These are phyloP conservation scores for Cornus suecica DNA, from an alignment of 148 eudicot genomes.

Conservation along the genomic window DNA sequence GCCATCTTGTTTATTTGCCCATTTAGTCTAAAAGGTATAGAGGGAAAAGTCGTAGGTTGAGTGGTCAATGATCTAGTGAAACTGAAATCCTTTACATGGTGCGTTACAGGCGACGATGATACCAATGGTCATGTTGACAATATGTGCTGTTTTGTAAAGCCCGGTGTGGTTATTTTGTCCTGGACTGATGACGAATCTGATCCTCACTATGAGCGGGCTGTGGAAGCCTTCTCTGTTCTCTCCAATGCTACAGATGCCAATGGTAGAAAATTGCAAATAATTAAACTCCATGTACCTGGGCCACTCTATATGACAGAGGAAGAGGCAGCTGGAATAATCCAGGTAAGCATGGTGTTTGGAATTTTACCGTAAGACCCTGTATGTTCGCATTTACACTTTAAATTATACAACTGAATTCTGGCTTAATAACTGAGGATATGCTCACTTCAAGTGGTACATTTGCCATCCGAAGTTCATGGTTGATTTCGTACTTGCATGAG, in stretches of 20 bases:
- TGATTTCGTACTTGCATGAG: neutral
- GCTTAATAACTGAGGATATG: neutral
- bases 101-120: conserved; percentile 81
- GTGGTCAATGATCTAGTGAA: neutral
- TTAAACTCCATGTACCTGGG: conserved; percentile 89
- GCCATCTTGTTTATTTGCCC: neutral
- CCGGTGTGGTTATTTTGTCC: conserved; percentile 75
- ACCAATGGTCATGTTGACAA: conserved; percentile 96
- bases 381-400: neutral
- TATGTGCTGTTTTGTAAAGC: conserved; percentile 88
- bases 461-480: neutral
- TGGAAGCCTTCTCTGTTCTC: conserved; percentile 68
- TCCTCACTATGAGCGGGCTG: conserved; percentile 74
- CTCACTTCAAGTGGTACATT: neutral
- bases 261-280: conserved; percentile 74
- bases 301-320: conserved; percentile 82
- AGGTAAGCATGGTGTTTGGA: conserved; percentile 37
- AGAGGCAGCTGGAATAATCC: conserved; percentile 76
- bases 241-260: conserved; percentile 67
- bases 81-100: conserved; percentile 6
- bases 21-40: neutral
- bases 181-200: conserved; percentile 94
- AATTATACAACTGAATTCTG: neutral
- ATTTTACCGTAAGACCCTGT: neutral
- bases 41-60: neutral